These are phyloP conservation scores for Amanita polypyramis DNA, from an alignment of 768 basidiomycete genomes.

Conservation along the genomic window DNA sequence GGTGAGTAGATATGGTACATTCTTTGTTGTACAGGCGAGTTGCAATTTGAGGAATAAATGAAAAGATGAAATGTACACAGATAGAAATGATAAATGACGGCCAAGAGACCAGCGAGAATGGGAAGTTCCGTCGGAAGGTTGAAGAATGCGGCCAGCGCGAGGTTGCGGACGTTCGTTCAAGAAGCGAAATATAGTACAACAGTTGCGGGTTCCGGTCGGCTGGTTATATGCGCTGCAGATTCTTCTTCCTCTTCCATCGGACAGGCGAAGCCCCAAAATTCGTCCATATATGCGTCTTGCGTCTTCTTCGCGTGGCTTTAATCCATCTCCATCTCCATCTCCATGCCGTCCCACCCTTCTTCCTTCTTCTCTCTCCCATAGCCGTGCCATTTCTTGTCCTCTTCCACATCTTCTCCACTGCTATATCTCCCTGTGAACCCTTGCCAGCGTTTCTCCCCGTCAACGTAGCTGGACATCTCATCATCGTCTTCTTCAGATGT, in stretches of 20 bases:
- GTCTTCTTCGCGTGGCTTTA: conserved; percentile 10
- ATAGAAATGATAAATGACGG: background rate
- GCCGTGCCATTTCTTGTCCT: conserved; percentile 17
- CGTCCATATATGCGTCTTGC: background rate
- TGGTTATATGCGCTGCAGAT: too few species aligned
- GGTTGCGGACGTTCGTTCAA: too few species aligned
- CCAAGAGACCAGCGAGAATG: background rate
- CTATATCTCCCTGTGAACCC: conserved; percentile 14
- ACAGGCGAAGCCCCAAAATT: background rate
- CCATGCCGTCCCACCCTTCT: conserved; percentile 45
- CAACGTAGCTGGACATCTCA: conserved; percentile 17
- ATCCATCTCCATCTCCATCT: conserved; percentile 68
- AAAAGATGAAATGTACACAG: background rate
- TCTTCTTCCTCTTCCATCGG: too few species aligned
- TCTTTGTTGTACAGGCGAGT: too few species aligned
- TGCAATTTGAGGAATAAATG: background rate
- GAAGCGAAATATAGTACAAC: too few species aligned
- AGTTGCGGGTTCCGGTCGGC: too few species aligned
- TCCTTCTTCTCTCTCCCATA: conserved; percentile 24
- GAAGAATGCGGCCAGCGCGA: too few species aligned
- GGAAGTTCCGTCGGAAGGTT: background rate
- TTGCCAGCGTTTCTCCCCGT: background rate
- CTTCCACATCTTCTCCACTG: conserved; percentile 20
- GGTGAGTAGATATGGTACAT: too few species aligned
- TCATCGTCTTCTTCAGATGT: conserved; percentile 13